Evolutionary conservation across 345 rosid species (phyloP).

Genomic region (Brassica incana): DNA sequence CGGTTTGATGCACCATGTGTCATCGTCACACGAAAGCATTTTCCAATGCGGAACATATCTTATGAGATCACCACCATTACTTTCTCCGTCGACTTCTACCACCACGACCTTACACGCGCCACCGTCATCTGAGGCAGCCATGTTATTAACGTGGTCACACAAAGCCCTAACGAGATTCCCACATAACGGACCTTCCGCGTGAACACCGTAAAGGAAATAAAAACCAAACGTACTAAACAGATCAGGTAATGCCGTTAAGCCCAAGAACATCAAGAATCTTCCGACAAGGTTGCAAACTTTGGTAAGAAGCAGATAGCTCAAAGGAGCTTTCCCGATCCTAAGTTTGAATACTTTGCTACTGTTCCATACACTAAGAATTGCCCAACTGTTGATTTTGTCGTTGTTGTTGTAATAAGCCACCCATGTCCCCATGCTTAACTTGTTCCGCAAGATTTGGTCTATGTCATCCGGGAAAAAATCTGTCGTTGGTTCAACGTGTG

Average conservation of each 20-base stretch:
- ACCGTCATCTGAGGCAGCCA: constrained; percentile 50
- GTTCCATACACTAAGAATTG: constrained; percentile 84
- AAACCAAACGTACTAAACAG: constrained; percentile 69
- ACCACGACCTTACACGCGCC: constrained; percentile 58
- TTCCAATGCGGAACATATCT: constrained; percentile 70
- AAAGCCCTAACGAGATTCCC: constrained; percentile 57
- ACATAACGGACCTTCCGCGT: constrained; percentile 53
- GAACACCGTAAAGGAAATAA: constrained; percentile 71
- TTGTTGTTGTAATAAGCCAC: constrained; percentile 50
- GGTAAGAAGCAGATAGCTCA: constrained; percentile 53
- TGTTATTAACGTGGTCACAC: constrained; percentile 61
- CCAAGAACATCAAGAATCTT: constrained; percentile 51
- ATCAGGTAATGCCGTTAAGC: constrained; percentile 55
- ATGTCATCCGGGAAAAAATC: constrained; percentile 79
- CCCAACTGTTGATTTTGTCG: constrained; percentile 50
- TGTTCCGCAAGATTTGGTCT: constrained; percentile 52
- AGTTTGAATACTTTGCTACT: constrained; percentile 70
- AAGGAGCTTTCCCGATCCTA: constrained; percentile 57
- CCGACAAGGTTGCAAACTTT: constrained; percentile 50
- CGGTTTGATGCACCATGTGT: constrained; percentile 80
- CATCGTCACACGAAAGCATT: constrained; percentile 73
- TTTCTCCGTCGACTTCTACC: constrained; percentile 55
- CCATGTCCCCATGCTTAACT: constrained; percentile 79
- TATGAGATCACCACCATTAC: constrained; percentile 7
- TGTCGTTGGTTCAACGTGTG: constrained; percentile 47